Evolutionary conservation across 164 flowering plant species (phyloP).

Genomic region (Tetracentron sinense): DNA sequence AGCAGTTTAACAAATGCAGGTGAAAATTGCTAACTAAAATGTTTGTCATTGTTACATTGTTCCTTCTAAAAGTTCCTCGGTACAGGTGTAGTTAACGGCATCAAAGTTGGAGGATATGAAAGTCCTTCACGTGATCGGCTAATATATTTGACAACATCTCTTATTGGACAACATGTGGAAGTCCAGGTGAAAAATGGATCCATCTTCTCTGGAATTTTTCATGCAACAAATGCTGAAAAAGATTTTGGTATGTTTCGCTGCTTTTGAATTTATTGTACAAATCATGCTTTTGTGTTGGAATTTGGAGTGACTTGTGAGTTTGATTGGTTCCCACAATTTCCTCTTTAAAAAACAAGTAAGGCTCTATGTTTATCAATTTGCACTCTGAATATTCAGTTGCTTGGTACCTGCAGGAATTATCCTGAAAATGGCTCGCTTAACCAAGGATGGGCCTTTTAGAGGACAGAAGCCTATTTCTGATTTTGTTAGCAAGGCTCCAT

Average conservation of each 20-base stretch:
- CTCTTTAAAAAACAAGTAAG: neutral
- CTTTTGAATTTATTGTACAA: neutral
- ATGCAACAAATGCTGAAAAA: slow-evolving; percentile 65
- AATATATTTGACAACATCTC: slow-evolving; percentile 64
- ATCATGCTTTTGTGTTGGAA: neutral
- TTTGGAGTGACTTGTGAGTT: neutral
- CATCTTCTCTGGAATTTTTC: slow-evolving; percentile 74
- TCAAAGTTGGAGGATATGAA: slow-evolving; percentile 41
- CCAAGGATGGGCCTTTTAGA: slow-evolving; percentile 51
- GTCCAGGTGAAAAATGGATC: slow-evolving; percentile 93
- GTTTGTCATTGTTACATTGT: neutral
- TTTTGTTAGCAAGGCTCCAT: slow-evolving; percentile 50
- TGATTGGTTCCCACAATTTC: neutral
- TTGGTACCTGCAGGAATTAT: slow-evolving; percentile 51
- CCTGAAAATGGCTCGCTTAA: slow-evolving; percentile 80
- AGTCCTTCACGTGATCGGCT: slow-evolving; percentile 68
- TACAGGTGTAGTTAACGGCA: slow-evolving; percentile 38
- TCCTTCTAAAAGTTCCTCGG: slow-evolving; percentile 10
- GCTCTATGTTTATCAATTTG: neutral
- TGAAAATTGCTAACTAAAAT: slow-evolving; percentile 16
- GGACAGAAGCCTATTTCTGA: slow-evolving; percentile 50
- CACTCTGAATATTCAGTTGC: slow-evolving; percentile 3
- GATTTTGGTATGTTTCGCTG: slow-evolving; percentile 71
- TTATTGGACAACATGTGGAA: slow-evolving; percentile 87
- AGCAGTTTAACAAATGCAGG: slow-evolving; percentile 44